Percentiles rank a stretch among this genome's conserved stretches.
These are phyloP conservation scores for Salvia miltiorrhiza DNA, from an alignment of 257 asterid species.

Conservation along the genomic window DNA sequence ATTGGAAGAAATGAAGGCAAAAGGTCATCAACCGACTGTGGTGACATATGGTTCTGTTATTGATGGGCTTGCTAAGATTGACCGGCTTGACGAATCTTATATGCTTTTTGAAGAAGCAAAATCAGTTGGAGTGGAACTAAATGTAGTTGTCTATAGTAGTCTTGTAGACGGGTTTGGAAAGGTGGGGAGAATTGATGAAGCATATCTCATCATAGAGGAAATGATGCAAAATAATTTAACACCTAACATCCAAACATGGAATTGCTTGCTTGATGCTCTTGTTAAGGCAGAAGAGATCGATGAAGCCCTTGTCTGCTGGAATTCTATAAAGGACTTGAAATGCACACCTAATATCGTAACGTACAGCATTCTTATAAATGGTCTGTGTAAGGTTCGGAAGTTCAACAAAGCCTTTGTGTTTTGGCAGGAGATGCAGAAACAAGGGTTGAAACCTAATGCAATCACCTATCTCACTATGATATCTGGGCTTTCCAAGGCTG, in stretches of 20 bases:
- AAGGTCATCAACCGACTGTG: conserved; percentile 75
- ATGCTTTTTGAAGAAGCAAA: conserved; percentile 99
- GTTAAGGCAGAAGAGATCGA: conserved; percentile 90
- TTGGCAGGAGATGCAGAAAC: conserved; percentile 98
- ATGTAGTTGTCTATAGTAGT: conserved; percentile 79
- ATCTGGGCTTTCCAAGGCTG: conserved; percentile 94
- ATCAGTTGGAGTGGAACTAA: conserved; percentile 59
- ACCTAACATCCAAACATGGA: conserved; percentile 89
- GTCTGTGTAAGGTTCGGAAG: conserved; percentile 76
- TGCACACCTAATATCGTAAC: conserved; percentile 62
- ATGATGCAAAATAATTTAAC: conserved; percentile 75
- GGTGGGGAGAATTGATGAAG: conserved; percentile 94
- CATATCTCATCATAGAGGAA: conserved; percentile 89
- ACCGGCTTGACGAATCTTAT: conserved; percentile 94
- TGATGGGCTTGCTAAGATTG: conserved; percentile 96
- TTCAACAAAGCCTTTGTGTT: conserved; percentile 95
- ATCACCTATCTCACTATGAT: conserved; percentile 83
- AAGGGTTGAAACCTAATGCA: conserved; percentile 73
- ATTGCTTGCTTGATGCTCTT: conserved; percentile 90
- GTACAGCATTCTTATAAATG: conserved; percentile 78
- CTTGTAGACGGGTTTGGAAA: conserved; percentile 93
- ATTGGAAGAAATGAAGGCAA: conserved; percentile 87
- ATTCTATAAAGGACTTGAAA: conserved; percentile 78
- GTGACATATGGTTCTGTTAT: conserved; percentile 90
- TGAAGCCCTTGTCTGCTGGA: conserved; percentile 95